Percentiles rank a stretch among this genome's conserved stretches.
Conservation (phyloP, 108 stramenopile genomes). For the Fragilaria radians region DNA sequence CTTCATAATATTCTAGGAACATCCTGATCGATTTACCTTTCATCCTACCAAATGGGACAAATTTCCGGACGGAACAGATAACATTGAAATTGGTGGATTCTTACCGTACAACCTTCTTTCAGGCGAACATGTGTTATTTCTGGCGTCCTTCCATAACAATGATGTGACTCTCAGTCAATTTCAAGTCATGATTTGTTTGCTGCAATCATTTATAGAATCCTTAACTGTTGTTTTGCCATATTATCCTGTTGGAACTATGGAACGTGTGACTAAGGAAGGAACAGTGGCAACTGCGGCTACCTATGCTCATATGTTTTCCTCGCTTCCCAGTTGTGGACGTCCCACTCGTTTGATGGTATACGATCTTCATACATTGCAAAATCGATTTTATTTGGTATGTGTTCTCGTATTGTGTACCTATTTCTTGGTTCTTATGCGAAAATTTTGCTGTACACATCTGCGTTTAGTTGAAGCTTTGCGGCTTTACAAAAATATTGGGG, state of each 20-base stretch:
- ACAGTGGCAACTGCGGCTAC: constrained; percentile 87
- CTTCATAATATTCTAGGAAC: too few species aligned
- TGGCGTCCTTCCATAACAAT: constrained; percentile 85
- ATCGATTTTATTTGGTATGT: constrained; percentile 62
- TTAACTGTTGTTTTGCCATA: constrained; percentile 85
- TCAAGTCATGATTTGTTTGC: constrained; percentile 81
- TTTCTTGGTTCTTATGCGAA: too few species aligned
- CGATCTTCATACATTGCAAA: constrained; percentile 87
- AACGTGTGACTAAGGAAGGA: constrained; percentile 72
- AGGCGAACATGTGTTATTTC: constrained; percentile 80
- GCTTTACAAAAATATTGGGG: too few species aligned
- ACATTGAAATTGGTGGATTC: constrained; percentile 77
- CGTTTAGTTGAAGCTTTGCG: too few species aligned
- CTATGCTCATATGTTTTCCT: constrained; percentile 82
- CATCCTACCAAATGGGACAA: constrained; percentile 76
- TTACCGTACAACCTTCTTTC: constrained; percentile 63
- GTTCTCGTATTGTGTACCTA: too few species aligned
- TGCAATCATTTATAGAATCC: constrained; percentile 69
- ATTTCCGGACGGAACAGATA: constrained; percentile 81
- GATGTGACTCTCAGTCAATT: constrained; percentile 89
- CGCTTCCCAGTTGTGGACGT: constrained; percentile 70
- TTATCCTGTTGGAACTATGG: constrained; percentile 77
- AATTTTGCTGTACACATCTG: too few species aligned
- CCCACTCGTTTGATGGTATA: constrained; percentile 86
- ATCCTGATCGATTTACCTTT: constrained; percentile 72